phyloP scores from a whole-genome alignment of 225 moss, liverwort and hornwort species.

The Asterella californica region DNA sequence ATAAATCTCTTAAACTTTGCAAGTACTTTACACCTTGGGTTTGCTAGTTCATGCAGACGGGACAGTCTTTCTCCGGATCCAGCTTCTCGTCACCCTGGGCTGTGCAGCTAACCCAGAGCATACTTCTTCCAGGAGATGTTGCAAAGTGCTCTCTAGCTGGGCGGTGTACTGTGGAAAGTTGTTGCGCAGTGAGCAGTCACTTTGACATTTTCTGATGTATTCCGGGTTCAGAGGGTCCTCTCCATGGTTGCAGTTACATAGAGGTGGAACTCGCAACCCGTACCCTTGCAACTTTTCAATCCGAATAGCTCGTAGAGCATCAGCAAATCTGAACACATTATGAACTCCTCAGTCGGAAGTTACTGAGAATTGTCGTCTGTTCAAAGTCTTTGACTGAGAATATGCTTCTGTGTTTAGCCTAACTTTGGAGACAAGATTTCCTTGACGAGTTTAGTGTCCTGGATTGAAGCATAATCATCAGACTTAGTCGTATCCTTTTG shows the following conservation, averaged over 20 bases:
- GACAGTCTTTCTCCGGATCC: neutral
- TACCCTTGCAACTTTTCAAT: conserved; percentile 30
- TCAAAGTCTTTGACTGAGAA: neutral
- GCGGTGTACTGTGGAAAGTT: conserved; percentile 32
- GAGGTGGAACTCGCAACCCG: conserved; percentile 30
- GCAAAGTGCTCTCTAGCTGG: conserved; percentile 31
- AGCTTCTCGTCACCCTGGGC: neutral
- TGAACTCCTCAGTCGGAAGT: neutral
- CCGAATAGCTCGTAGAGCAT: conserved; percentile 34
- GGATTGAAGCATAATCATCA: no score
- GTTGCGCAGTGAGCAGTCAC: conserved; percentile 29
- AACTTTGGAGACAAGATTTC: no score
- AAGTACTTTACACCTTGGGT: neutral
- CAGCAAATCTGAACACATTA: conserved; percentile 30
- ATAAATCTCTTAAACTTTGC: neutral
- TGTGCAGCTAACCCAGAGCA: neutral
- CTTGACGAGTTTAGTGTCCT: no score
- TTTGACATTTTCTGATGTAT: conserved; percentile 29
- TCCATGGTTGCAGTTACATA: conserved; percentile 39
- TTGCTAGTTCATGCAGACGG: neutral
- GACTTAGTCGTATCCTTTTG: neutral
- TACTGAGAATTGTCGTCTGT: neutral
- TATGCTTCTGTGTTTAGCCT: no score
- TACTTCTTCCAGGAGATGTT: conserved; percentile 31
- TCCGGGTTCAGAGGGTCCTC: conserved; percentile 30